Percentiles rank a stretch among this genome's conserved stretches.
Evolutionary conservation across 2,329 filamentous ascomycete genomes (phyloP).

Genomic region (Stagonosporopsis cucurbitacearum): DNA sequence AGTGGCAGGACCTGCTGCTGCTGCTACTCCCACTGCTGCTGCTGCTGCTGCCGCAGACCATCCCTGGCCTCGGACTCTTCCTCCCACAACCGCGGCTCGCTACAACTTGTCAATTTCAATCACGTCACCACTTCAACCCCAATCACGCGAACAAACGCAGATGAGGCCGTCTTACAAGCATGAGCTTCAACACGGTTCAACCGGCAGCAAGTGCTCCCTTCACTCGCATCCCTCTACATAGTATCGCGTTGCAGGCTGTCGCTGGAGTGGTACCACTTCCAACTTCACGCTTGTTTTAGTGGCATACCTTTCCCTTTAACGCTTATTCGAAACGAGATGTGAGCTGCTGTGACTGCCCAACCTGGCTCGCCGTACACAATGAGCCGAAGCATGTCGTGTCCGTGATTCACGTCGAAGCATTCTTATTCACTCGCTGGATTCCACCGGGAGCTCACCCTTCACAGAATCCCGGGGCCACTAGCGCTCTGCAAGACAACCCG

Average conservation of each 20-base stretch:
- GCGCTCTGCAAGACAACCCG: not conserved
- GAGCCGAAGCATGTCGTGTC: slow-evolving; percentile 13
- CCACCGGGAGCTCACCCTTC: slow-evolving; percentile 1
- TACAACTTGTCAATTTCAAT: not conserved
- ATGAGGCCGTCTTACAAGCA: not conserved
- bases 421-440: not conserved
- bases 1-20: slow-evolving; percentile 16
- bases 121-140: slow-evolving; percentile 1
- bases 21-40: too few relatives aligned
- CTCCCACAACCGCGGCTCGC: not conserved
- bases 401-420: not conserved
- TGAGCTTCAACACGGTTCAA: not conserved
- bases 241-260: slow-evolving; percentile 10
- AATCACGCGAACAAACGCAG: not conserved
- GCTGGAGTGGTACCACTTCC: slow-evolving; percentile 10
- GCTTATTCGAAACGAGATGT: slow-evolving; percentile 23
- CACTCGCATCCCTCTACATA: not conserved
- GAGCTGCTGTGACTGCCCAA: slow-evolving; percentile 39
- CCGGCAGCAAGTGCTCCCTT: not conserved
- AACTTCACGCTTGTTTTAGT: slow-evolving; percentile 2
- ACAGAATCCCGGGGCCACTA: slow-evolving; percentile 1
- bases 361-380: slow-evolving; percentile 26
- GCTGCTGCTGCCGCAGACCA: slow-evolving; percentile 23
- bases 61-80: slow-evolving; percentile 15
- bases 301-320: slow-evolving; percentile 4